Evolutionary conservation across 2,329 filamentous ascomycete species (phyloP).

Genomic region (Colletotrichum liaoningense): DNA sequence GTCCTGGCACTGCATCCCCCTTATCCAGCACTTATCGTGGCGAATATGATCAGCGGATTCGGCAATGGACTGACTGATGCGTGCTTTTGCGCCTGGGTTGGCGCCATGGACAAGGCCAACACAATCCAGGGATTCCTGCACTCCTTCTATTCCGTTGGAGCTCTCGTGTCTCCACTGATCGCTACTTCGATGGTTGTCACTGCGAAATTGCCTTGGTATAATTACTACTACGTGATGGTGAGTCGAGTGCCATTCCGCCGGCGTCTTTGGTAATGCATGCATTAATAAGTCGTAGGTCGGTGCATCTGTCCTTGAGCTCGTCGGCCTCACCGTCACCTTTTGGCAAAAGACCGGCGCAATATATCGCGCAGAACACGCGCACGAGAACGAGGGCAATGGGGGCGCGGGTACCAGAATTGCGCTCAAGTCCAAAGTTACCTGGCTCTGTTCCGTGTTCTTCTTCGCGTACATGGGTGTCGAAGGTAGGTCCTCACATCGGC

Average conservation of each 20-base stretch:
- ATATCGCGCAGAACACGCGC: slow-evolving; percentile 57
- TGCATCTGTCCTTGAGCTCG: slow-evolving; percentile 66
- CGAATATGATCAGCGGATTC: slow-evolving; percentile 73
- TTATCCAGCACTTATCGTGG: slow-evolving; percentile 71
- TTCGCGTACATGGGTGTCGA: slow-evolving; percentile 81
- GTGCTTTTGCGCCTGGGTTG: slow-evolving; percentile 63
- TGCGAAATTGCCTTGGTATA: slow-evolving; percentile 70
- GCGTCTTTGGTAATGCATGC: too few species aligned
- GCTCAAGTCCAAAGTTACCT: slow-evolving; percentile 66
- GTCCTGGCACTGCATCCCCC: slow-evolving; percentile 72
- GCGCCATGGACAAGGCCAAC: slow-evolving; percentile 76
- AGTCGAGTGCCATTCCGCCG: slow-evolving; percentile 40
- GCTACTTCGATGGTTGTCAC: slow-evolving; percentile 76
- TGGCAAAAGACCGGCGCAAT: slow-evolving; percentile 67
- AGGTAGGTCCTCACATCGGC: slow-evolving; percentile 45
- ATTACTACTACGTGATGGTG: slow-evolving; percentile 79
- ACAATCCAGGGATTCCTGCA: slow-evolving; percentile 75
- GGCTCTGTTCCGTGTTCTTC: slow-evolving; percentile 76
- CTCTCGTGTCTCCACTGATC: slow-evolving; percentile 71
- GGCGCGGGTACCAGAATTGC: slow-evolving; percentile 50
- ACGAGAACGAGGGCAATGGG: slow-evolving; percentile 37
- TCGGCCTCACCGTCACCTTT: slow-evolving; percentile 64
- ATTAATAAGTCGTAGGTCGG: slow-evolving; percentile 45
- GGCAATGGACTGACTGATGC: slow-evolving; percentile 73
- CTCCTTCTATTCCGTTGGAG: slow-evolving; percentile 73